Percentiles rank a stretch among this genome's conserved stretches.
These are phyloP conservation scores for Pholiota microspora DNA, from an alignment of 768 basidiomycete genomes.

Conservation along the genomic window DNA sequence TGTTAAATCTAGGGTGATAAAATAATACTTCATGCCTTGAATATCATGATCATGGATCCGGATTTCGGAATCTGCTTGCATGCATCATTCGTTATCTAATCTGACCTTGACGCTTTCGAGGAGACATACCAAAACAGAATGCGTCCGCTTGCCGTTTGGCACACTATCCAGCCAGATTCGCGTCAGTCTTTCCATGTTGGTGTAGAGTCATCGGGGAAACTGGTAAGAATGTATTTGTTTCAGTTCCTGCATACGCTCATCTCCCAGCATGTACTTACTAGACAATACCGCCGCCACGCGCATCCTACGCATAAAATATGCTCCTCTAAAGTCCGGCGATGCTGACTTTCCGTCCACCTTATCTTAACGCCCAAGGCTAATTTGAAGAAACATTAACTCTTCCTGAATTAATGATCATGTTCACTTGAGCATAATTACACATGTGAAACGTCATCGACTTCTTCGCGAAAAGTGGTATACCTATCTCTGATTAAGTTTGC, in stretches of 20 bases:
- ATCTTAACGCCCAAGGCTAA: neutral
- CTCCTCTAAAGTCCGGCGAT: neutral
- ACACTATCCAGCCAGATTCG: neutral
- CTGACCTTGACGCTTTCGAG: neutral
- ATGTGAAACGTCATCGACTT: neutral
- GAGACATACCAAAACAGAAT: neutral
- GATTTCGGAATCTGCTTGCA: neutral
- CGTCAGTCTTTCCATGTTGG: neutral
- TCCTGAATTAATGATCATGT: neutral
- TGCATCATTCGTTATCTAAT: neutral
- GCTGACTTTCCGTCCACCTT: neutral
- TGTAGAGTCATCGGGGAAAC: no score
- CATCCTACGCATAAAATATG: neutral
- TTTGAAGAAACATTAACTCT: neutral
- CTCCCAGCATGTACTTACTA: no score
- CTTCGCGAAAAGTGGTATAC: neutral
- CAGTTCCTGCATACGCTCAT: no score
- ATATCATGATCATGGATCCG: neutral
- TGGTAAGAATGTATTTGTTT: no score
- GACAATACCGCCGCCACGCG: no score
- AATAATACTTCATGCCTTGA: neutral
- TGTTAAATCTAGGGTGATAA: neutral
- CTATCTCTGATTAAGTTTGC: conserved; percentile 17
- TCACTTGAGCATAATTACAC: neutral
- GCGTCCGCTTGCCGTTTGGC: neutral